A percentile compares a stretch with the other conserved stretches of the same genome.
Evolutionary conservation across 1,284 basidiomycete genomes (phyloP).

Genomic region (Cutaneotrichosporon dermatis): DNA sequence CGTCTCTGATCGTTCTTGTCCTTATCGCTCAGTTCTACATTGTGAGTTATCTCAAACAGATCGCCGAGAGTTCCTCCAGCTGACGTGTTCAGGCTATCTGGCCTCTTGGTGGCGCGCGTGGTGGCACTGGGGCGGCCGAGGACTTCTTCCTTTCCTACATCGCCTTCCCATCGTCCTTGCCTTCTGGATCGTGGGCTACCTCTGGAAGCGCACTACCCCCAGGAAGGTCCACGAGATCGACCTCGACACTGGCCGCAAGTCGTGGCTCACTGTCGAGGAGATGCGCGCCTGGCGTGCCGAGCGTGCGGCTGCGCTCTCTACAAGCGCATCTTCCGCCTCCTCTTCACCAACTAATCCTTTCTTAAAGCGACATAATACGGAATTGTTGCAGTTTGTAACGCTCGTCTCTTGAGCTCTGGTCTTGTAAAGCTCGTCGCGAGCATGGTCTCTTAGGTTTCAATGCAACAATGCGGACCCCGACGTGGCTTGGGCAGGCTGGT

Average conservation of each 20-base stretch:
- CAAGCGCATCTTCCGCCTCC: conserved; percentile 37
- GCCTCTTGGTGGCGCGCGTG: conserved; percentile 16
- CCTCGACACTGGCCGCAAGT: conserved; percentile 50
- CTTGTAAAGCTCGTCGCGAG: conserved; percentile 1
- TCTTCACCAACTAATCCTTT: conserved; percentile 30
- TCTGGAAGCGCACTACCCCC: conserved; percentile 45
- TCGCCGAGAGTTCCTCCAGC: too few species aligned
- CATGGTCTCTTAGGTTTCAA: not conserved
- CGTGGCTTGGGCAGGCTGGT: too few species aligned
- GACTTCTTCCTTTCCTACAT: conserved; percentile 51
- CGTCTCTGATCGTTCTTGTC: conserved; percentile 41
- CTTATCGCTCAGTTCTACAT: conserved; percentile 47
- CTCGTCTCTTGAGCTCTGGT: not conserved
- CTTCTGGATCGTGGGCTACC: conserved; percentile 42
- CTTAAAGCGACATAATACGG: not conserved
- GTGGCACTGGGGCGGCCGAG: conserved; percentile 29
- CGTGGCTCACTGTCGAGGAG: conserved; percentile 49
- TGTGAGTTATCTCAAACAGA: conserved; percentile 4
- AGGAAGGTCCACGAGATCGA: conserved; percentile 46
- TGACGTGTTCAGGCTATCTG: conserved; percentile 9
- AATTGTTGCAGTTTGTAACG: conserved; percentile 2
- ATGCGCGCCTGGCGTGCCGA: conserved; percentile 35
- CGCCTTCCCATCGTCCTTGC: conserved; percentile 40
- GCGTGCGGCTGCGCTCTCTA: conserved; percentile 31
- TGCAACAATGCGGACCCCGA: not conserved